Base-by-base conservation (phyloP, 768 basidiomycete genomes). In the Tylopilus subfusipes region DNA sequence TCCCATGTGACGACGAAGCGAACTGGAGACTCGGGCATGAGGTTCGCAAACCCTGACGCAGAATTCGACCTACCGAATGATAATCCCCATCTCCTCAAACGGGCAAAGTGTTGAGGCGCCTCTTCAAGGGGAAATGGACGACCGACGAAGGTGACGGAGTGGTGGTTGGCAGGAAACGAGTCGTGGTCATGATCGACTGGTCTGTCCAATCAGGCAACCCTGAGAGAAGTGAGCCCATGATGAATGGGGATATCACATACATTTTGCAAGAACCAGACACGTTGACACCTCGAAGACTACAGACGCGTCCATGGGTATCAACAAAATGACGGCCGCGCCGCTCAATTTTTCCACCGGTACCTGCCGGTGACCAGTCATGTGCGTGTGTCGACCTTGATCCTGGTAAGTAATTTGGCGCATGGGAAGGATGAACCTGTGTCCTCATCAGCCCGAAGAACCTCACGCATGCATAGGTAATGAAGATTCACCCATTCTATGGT, bases 1-100 rank as follows among this genome's bases (percentile, higher is more conserved):
- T 99, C 96, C 96, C 96, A 99, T 1, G 96, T 95, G 5, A 98
- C 83, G 25, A 95, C 83, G 63, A 99, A 93, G 38, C 95, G 81
- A 49, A 97, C 92, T 94, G 52, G 3, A 51, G 19, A 51, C 19
- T 9, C 18, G 14, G 22, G 34, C 8, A 49, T 55, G 7, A 52
- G 36, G 4, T 38, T 42, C 5, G 45, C 18, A 48, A n/a, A 51
- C 29, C 5, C 13, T 12, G 18, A 21, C 21, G 27, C 7, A 18
- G n/a, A 6, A 38, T 14, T n/a, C 49, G 1, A 77, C 87, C 21
- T 61, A 93, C 93, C 76, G 65, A 93, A 91, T 0, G 89, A 87
- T 61, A 95, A 71, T 1, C 94, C 93, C 94, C 92, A 96, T 69
- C 90, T 75, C 42, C 89, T 75, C 34, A 96, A 71, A 45, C 93